A percentile compares a stretch with the other conserved stretches of the same genome.
phyloP scores from a whole-genome alignment of 768 basidiomycete genomes.

The Agaricus subrufescens region DNA sequence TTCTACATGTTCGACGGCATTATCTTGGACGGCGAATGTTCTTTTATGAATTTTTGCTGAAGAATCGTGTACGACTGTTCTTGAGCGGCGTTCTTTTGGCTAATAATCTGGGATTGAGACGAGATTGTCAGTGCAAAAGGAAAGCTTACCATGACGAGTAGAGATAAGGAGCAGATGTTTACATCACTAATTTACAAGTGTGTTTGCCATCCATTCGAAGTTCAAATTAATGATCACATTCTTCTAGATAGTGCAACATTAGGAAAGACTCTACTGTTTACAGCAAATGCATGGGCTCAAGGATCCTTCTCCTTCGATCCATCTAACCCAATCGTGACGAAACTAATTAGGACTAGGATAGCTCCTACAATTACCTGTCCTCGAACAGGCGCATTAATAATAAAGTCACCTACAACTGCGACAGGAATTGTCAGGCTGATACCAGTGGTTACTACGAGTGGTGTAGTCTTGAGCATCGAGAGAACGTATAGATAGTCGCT shows the following conservation, averaged over 20 bases:
- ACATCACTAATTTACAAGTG: neutral
- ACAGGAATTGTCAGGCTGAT: slow-evolving; percentile 91
- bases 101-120: slow-evolving; percentile 9
- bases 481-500: slow-evolving; percentile 85
- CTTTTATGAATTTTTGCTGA: slow-evolving; percentile 47
- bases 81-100: slow-evolving; percentile 39
- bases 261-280: no score
- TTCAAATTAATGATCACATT: no score
- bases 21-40: slow-evolving; percentile 45
- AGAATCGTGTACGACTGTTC: slow-evolving; percentile 42
- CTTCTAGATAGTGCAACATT: no score
- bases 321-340: slow-evolving; percentile 38
- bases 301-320: neutral
- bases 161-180: neutral
- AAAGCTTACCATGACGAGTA: slow-evolving; percentile 18
- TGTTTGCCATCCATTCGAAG: no score
- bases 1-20: slow-evolving; percentile 42
- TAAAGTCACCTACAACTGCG: slow-evolving; percentile 75
- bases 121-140: neutral
- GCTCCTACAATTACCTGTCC: slow-evolving; percentile 70
- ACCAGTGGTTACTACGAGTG: slow-evolving; percentile 91
- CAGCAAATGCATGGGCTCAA: no score
- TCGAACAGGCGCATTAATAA: slow-evolving; percentile 25
- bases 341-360: slow-evolving; percentile 67
- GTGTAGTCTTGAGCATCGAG: slow-evolving; percentile 96